These are phyloP conservation scores for Leccinum disarticulatum DNA, from an alignment of 768 basidiomycete genomes.

Conservation along the genomic window DNA sequence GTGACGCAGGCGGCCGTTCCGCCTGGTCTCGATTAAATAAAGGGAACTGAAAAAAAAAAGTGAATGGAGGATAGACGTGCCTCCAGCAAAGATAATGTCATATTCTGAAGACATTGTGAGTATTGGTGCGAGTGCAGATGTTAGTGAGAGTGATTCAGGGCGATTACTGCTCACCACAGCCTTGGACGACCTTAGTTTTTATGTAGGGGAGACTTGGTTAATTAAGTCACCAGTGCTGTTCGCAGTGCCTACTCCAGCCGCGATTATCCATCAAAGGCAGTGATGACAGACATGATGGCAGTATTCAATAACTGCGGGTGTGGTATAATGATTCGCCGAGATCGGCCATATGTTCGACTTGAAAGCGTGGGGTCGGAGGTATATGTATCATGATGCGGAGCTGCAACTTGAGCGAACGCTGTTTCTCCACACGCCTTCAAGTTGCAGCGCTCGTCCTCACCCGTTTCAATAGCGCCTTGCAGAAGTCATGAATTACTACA, in stretches of 20 bases:
- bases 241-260: not conserved
- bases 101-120: not conserved
- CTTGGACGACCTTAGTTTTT: not conserved
- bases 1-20: not conserved
- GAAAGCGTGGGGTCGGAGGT: too few species aligned
- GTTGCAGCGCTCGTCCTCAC: too few species aligned
- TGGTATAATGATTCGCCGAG: not conserved
- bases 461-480: too few species aligned
- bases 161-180: not conserved
- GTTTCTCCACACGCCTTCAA: too few species aligned
- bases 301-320: not conserved
- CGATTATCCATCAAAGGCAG: not conserved
- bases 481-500: too few species aligned
- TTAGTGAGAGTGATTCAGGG: not conserved
- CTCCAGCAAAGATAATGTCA: not conserved
- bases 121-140: not conserved
- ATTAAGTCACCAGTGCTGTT: not conserved
- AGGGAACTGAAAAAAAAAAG: not conserved
- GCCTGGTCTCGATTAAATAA: not conserved
- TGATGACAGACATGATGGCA: not conserved
- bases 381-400: not conserved
- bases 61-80: not conserved
- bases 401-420: not conserved
- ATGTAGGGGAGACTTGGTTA: not conserved
- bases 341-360: not conserved